These are phyloP conservation scores for Claviceps sorghi DNA, from an alignment of 2,329 filamentous ascomycete genomes.

Conservation along the genomic window DNA sequence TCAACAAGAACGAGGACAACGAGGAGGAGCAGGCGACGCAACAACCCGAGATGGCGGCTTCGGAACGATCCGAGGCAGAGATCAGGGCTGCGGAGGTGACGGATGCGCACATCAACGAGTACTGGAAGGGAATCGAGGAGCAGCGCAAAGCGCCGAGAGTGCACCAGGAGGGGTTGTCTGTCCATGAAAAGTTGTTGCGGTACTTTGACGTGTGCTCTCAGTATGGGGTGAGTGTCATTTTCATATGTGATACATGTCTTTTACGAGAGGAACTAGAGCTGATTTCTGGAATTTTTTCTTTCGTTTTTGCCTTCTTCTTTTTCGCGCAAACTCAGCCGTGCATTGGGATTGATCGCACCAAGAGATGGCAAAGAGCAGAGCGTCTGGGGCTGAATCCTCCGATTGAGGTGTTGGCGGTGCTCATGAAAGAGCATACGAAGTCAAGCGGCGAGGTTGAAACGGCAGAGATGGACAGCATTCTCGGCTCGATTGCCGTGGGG, in stretches of 20 bases:
- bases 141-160: conserved; percentile 54
- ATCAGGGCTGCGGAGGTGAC: conserved; percentile 48
- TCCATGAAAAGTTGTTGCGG: conserved; percentile 73
- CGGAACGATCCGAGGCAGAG: conserved; percentile 36
- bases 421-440: conserved; percentile 55
- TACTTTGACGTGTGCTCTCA: conserved; percentile 88
- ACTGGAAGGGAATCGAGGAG: conserved; percentile 62
- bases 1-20: conserved; percentile 11
- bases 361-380: conserved; percentile 79
- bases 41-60: conserved; percentile 16
- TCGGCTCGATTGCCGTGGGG: conserved; percentile 34
- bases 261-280: conserved; percentile 6
- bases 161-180: conserved; percentile 58
- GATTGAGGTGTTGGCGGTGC: conserved; percentile 74
- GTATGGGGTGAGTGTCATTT: conserved; percentile 58
- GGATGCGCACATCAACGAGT: conserved; percentile 55
- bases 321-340: conserved; percentile 49
- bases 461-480: conserved; percentile 60
- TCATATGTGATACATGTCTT: neutral
- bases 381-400: conserved; percentile 73
- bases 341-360: conserved; percentile 66
- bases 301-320: too few relatives aligned
- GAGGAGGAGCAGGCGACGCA: conserved; percentile 12
- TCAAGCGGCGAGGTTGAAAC: conserved; percentile 40
- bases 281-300: neutral